Conservation (phyloP, 2,329 filamentous ascomycete species). For the Epichloe brachyelytri region DNA sequence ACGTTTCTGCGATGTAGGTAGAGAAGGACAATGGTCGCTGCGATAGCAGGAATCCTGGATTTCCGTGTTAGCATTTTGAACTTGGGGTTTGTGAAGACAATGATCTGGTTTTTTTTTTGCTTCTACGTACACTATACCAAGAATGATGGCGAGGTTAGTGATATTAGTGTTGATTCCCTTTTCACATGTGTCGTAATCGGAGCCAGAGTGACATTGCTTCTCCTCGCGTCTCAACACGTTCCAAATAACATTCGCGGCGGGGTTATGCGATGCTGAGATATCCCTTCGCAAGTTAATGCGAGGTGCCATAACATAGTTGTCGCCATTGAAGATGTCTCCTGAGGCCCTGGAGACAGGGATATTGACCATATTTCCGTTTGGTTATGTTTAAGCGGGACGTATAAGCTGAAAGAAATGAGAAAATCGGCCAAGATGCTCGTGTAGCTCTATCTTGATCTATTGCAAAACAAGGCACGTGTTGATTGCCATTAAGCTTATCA, state of each 20-base stretch:
- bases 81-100: no score
- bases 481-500: conserved; percentile 12
- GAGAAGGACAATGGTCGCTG: conserved; percentile 53
- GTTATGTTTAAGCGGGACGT: conserved; percentile 6
- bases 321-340: conserved; percentile 7
- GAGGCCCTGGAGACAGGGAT: neutral
- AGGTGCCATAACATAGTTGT: conserved; percentile 14
- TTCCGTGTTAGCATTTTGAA: neutral
- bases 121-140: conserved; percentile 55
- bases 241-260: conserved; percentile 6
- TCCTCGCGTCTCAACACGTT: conserved; percentile 4
- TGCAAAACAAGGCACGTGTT: conserved; percentile 6
- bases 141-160: conserved; percentile 52
- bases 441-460: neutral
- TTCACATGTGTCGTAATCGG: conserved; percentile 36
- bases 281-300: conserved; percentile 15
- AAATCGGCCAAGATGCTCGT: neutral
- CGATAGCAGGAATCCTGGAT: conserved; percentile 59
- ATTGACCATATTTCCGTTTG: conserved; percentile 4
- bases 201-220: conserved; percentile 5
- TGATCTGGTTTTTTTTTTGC: neutral
- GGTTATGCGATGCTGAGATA: neutral
- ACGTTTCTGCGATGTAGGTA: conserved; percentile 70
- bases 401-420: neutral
- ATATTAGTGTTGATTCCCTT: conserved; percentile 42